Conservation (phyloP, 208 protist species). For the Wallacemonas rigidus region DNA sequence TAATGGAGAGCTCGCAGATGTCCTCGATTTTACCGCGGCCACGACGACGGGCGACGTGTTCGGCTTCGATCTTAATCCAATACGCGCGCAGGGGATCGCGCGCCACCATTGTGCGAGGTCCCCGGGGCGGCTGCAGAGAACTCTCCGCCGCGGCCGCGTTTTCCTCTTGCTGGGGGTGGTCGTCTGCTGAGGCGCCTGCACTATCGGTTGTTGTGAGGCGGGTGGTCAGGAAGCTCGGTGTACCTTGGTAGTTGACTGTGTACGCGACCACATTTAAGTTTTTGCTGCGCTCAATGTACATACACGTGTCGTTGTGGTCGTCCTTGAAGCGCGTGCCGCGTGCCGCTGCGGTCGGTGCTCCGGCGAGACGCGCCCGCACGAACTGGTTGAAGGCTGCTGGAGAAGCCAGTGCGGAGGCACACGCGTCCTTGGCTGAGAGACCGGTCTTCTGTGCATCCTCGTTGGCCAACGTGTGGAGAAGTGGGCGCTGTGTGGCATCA, state of each 20-base stretch:
- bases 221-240: not conserved
- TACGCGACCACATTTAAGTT: constrained; percentile 52
- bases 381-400: constrained; percentile 21
- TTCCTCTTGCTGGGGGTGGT: too few species aligned
- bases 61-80: constrained; percentile 44
- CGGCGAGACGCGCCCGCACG: constrained; percentile 18
- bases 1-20: constrained; percentile 31
- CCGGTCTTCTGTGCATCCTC: not conserved
- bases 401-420: not conserved
- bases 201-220: not conserved
- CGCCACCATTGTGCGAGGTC: constrained; percentile 18
- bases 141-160: not conserved
- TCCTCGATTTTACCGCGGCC: constrained; percentile 22
- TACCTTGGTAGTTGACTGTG: constrained; percentile 26
- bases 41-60: constrained; percentile 22
- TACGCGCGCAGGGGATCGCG: constrained; percentile 36
- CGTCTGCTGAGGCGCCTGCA: not conserved
- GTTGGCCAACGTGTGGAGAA: not conserved
- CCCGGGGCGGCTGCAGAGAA: not conserved
- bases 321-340: constrained; percentile 41
- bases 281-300: constrained; percentile 57
- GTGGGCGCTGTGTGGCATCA: not conserved
- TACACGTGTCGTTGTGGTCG: constrained; percentile 42
- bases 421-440: constrained; percentile 13
- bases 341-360: constrained; percentile 2